A percentile compares a stretch with the other conserved stretches of the same genome.
Evolutionary conservation across 192 early-diverging fungal genomes (phyloP).

Genomic region (Entomortierella lignicola): DNA sequence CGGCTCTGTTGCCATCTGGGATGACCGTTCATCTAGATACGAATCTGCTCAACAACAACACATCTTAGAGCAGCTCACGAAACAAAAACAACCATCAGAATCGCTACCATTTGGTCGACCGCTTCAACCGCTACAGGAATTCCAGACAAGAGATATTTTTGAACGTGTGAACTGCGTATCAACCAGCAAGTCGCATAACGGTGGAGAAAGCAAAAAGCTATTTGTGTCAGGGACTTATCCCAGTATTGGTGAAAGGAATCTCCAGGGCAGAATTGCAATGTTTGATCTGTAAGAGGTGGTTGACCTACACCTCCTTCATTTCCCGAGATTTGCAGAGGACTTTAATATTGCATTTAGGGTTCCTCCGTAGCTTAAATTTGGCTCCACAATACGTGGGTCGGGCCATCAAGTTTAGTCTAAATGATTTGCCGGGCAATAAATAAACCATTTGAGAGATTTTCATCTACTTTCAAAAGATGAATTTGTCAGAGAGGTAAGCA

Average conservation of each 20-base stretch:
- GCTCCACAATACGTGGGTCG: too few relatives aligned
- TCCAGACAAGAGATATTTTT: slow-evolving; percentile 29
- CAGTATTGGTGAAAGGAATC: slow-evolving; percentile 28
- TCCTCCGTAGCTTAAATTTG: too few relatives aligned
- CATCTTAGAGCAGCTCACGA: not conserved
- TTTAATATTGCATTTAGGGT: too few relatives aligned
- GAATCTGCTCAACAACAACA: slow-evolving; percentile 17
- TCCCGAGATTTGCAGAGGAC: too few relatives aligned
- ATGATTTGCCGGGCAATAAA: slow-evolving; percentile 42
- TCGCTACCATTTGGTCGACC: slow-evolving; percentile 9
- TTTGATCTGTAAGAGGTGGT: slow-evolving; percentile 19
- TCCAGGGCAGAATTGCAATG: slow-evolving; percentile 45
- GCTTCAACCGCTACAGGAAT: slow-evolving; percentile 25
- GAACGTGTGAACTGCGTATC: slow-evolving; percentile 44
- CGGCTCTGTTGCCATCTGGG: slow-evolving; percentile 45
- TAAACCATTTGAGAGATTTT: not conserved
- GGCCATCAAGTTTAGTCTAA: slow-evolving; percentile 5
- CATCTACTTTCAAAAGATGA: too few relatives aligned
- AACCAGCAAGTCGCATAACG: slow-evolving; percentile 3
- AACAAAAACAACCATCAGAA: not conserved
- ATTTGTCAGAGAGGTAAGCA: too few relatives aligned
- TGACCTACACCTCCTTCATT: too few relatives aligned
- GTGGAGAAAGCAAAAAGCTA: not conserved
- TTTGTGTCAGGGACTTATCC: slow-evolving; percentile 47
- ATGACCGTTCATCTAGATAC: slow-evolving; percentile 27